Evolutionary conservation across 768 basidiomycete genomes (phyloP), one percentile per base, ranked within the genome.

Genomic region (Tulasnella sp.): DNA sequence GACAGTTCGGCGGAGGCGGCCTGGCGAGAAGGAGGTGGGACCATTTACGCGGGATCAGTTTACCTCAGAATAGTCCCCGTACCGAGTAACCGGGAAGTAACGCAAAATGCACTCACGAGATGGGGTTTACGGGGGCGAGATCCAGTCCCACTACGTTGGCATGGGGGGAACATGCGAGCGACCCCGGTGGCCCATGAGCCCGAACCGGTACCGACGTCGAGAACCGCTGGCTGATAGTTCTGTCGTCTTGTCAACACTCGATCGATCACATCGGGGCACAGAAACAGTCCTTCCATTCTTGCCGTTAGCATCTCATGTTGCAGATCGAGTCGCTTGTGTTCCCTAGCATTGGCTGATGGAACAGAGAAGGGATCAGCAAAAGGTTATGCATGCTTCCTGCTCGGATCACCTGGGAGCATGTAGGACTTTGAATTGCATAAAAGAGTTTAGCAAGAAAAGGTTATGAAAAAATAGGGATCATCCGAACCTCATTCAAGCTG

Each of bases 151-250:
- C 76, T 18, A 77, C 58, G 9, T 71, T 31, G 39, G 62, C 76
- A 62, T 77, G 76, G 14, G 76, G n/a, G 76, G 40, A 77, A 77
- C 38, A 39, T 52, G 24, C n/a, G 27, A 1, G 52, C 52, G 2
- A 77, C 58, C 6, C 38, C 76, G 36, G 71, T 77, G 27, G 76
- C 76, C 78, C 78, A 79, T 3, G 46, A 46, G 19, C 78, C 78
- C 2, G 78, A 79, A 18, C 78, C 78, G 2, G 78, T 79, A 9
- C 78, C 78, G 7, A 79, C 71, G 71, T 79, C 78, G 18, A 79
- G 44, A 27, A 79, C 78, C 24, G 78, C 71, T 19, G 76, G 78
- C 36, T 38, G 40, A 21, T 24, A 38, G 9, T 74, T 27, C 40
- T n/a, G 71, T 21, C 56, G 39, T 2, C 42, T 68, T 46, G 1